phyloP scores from a whole-genome alignment of 495 filamentous ascomycete species.

The Letharia lupina region DNA sequence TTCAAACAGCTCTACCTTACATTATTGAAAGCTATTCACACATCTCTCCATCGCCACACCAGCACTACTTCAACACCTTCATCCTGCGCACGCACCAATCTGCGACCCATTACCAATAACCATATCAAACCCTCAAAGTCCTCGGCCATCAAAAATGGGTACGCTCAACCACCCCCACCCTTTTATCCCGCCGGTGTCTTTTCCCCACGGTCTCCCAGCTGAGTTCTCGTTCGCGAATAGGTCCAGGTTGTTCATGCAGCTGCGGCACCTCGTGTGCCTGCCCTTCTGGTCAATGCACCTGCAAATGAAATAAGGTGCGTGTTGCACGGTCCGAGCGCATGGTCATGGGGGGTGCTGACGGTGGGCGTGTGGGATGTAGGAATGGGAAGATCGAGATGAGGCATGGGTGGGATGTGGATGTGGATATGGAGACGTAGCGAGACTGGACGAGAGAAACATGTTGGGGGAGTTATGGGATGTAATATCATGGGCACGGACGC shows the following conservation, averaged over 20 bases:
- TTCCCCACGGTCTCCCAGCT: not conserved
- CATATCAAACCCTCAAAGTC: not conserved
- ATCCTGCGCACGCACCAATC: not conserved
- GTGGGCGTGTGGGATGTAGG: not conserved
- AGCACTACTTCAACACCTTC: not conserved
- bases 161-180: not conserved
- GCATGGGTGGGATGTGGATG: not conserved
- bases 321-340: not conserved
- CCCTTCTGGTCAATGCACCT: constrained; percentile 24
- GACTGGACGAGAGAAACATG: too few species aligned
- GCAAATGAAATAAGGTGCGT: constrained; percentile 16
- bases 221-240: constrained; percentile 4
- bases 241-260: constrained; percentile 26
- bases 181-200: not conserved
- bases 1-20: too few species aligned
- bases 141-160: constrained; percentile 5
- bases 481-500: too few species aligned
- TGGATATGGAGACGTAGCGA: not conserved
- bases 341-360: not conserved
- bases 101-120: not conserved
- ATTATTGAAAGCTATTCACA: not conserved
- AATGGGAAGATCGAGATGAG: not conserved
- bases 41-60: not conserved
- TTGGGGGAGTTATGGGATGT: too few species aligned
- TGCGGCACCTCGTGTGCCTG: constrained; percentile 25